Percentiles rank a stretch among this genome's conserved stretches.
phyloP scores from a whole-genome alignment of 2,329 filamentous ascomycete genomes.

The Fusarium circinatum region DNA sequence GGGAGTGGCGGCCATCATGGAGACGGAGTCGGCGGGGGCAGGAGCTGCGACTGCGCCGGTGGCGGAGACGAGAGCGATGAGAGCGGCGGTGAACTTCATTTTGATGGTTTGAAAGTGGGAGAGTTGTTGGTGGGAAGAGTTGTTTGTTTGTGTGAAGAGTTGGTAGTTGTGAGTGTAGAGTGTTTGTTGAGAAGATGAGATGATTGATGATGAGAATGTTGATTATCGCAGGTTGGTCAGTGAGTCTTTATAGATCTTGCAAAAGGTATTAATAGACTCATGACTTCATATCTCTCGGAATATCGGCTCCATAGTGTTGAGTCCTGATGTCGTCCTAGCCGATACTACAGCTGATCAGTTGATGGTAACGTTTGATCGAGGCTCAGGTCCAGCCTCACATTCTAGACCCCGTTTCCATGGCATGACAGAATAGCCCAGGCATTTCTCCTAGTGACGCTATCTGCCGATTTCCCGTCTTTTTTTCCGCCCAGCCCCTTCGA shows the following conservation, averaged over 20 bases:
- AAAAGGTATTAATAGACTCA: constrained; percentile 23
- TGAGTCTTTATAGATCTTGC: constrained; percentile 15
- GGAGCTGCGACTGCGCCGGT: constrained; percentile 49
- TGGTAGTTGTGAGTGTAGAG: neutral
- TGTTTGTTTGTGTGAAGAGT: constrained; percentile 7
- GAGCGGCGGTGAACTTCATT: constrained; percentile 56
- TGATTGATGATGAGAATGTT: constrained; percentile 19
- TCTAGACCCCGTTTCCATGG: neutral
- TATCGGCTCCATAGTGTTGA: constrained; percentile 1
- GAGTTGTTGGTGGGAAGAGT: neutral
- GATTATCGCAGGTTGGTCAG: neutral
- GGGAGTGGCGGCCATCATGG: constrained; percentile 53
- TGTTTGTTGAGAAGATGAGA: constrained; percentile 16
- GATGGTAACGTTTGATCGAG: neutral
- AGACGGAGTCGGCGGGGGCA: constrained; percentile 44
- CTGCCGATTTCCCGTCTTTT: neutral
- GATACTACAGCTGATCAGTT: constrained; percentile 5
- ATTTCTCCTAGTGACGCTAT: fast-evolving
- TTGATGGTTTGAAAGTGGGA: constrained; percentile 37
- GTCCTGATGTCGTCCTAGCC: neutral
- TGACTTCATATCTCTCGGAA: constrained; percentile 5
- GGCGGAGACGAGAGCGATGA: constrained; percentile 47
- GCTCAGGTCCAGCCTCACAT: neutral
- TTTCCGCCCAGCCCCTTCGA: neutral
- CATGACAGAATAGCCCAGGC: constrained; percentile 2